phyloP scores from a whole-genome alignment of 1,284 basidiomycete species.

The Vanrija pseudolonga region DNA sequence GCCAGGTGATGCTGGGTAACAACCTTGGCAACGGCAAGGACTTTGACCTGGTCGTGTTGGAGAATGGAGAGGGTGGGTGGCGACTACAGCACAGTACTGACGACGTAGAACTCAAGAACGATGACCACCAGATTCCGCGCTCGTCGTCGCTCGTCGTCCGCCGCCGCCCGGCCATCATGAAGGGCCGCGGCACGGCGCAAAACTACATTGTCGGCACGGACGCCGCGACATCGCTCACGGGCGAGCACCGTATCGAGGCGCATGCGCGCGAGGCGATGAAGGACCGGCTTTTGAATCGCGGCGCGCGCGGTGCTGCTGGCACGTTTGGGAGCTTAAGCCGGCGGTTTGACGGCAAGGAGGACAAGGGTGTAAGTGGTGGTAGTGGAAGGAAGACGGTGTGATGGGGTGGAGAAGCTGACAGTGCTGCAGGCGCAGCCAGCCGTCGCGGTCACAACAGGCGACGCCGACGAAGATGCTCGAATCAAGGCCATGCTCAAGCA shows the following conservation, averaged over 20 bases:
- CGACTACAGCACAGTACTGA: neutral
- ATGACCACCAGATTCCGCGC: slow-evolving; percentile 83
- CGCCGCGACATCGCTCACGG: slow-evolving; percentile 37
- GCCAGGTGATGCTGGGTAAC: slow-evolving; percentile 94
- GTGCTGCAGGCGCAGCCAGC: slow-evolving; percentile 8
- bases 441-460: slow-evolving; percentile 40
- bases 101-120: slow-evolving; percentile 80
- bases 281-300: slow-evolving; percentile 34
- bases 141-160: slow-evolving; percentile 92
- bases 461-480: slow-evolving; percentile 47
- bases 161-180: slow-evolving; percentile 69
- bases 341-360: slow-evolving; percentile 83
- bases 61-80: slow-evolving; percentile 70
- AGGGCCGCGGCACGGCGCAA: slow-evolving; percentile 87
- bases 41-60: slow-evolving; percentile 88
- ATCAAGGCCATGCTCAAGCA: slow-evolving; percentile 46
- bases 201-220: slow-evolving; percentile 68
- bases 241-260: slow-evolving; percentile 47
- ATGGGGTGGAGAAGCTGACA: neutral
- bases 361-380: slow-evolving; percentile 20
- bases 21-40: slow-evolving; percentile 91
- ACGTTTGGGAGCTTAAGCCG: slow-evolving; percentile 63
- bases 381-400: no score
- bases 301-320: slow-evolving; percentile 26
- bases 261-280: slow-evolving; percentile 43